phyloP scores from a whole-genome alignment of 2,329 filamentous ascomycete genomes.

The Thermothelomyces thermophilus region DNA sequence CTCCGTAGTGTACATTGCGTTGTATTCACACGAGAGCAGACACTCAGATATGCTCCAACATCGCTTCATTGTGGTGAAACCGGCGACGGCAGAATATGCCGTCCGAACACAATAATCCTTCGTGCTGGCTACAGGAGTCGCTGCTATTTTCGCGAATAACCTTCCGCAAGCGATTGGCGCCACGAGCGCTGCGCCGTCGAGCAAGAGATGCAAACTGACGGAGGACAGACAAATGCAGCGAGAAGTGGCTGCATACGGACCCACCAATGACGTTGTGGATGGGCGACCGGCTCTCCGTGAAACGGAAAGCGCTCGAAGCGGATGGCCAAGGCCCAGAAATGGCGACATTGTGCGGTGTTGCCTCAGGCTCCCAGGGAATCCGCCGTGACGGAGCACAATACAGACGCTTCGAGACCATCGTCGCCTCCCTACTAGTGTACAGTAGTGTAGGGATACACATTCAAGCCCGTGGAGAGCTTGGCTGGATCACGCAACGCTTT shows the following conservation, averaged over 20 bases:
- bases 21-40: no score
- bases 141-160: conserved; percentile 20
- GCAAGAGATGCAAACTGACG: conserved; percentile 16
- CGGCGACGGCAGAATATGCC: no score
- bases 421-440: not conserved
- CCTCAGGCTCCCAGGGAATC: conserved; percentile 3
- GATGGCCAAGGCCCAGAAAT: conserved; percentile 6
- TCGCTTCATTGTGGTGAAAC: no score
- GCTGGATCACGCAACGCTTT: conserved; percentile 9
- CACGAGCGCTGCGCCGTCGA: conserved; percentile 13
- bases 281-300: conserved; percentile 26
- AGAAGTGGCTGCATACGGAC: conserved; percentile 34
- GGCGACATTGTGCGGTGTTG: not conserved
- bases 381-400: not conserved
- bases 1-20: no score
- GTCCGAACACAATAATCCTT: not conserved
- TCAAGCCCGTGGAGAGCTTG: not conserved
- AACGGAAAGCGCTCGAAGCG: conserved; percentile 34
- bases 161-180: not conserved
- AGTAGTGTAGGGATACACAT: no score
- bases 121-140: not conserved
- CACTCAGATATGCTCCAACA: no score
- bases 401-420: not conserved
- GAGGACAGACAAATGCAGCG: conserved; percentile 29
- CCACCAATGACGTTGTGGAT: conserved; percentile 26